Conservation (phyloP, 2,329 filamentous ascomycete genomes). For the Venturia aucupariae region DNA sequence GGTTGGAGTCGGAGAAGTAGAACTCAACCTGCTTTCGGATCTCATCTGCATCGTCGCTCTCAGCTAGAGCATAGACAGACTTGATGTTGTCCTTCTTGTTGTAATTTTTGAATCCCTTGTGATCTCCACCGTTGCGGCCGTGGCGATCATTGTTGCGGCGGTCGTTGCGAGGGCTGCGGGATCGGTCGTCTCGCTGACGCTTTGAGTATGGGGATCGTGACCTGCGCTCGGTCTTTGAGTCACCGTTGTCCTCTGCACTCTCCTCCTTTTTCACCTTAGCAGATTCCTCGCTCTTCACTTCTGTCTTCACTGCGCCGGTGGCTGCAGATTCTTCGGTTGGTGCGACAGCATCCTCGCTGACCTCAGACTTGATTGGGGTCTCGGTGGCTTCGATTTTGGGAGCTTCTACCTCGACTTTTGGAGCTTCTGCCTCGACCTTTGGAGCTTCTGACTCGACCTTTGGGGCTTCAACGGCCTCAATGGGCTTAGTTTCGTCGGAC, state of each 20-base stretch:
- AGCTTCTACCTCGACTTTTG: conserved; percentile 16
- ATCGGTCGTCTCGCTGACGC: neutral
- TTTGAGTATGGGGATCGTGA: neutral
- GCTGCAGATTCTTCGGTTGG: neutral
- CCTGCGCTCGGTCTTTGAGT: neutral
- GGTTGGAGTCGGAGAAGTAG: conserved; percentile 89
- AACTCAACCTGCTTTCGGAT: conserved; percentile 92
- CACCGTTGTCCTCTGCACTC: neutral
- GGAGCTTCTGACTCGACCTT: conserved; percentile 14
- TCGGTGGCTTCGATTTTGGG: conserved; percentile 14
- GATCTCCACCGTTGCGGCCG: conserved; percentile 5
- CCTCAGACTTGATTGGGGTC: conserved; percentile 1
- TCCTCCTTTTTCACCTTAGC: neutral
- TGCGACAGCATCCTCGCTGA: neutral
- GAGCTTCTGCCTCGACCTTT: conserved; percentile 14
- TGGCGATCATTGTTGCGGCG: neutral
- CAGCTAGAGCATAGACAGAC: conserved; percentile 55
- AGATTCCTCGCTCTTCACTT: conserved; percentile 2
- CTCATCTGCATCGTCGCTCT: conserved; percentile 66
- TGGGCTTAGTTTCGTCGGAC: conserved; percentile 9
- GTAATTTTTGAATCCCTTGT: neutral
- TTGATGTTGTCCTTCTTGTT: conserved; percentile 45
- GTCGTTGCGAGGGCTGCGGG: neutral
- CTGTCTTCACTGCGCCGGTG: neutral
- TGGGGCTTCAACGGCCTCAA: conserved; percentile 4